Evolutionary conservation across 345 rosid genomes (phyloP), one percentile per base, ranked within the genome.

Genomic region (Gossypioides kirkii): DNA sequence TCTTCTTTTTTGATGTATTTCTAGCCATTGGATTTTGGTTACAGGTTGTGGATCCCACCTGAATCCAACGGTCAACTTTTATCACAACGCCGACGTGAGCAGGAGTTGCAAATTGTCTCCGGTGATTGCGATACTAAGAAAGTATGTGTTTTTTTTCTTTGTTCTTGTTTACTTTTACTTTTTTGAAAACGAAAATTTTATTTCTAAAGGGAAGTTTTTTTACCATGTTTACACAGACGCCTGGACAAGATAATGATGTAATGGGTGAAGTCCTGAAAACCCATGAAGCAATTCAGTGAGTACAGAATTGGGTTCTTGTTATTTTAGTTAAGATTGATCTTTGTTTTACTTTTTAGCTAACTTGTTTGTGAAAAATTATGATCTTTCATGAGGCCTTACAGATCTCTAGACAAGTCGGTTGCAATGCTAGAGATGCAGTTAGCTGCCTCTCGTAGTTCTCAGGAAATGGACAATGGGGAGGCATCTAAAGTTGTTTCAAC

Each of bases 221-320:
- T 46, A 52, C 56, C 18, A 52, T 53, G 14, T 2, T 17, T 54
- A 13, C 32, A 17, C 77, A 77, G 89, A 85, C 87, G 70, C 78
- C 76, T 63, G 42, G 80, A 4, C 72, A 78, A 50, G 82, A 85
- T 50, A 82, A 82, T 74, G 84, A 82, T 82, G 98, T 86, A n/a
- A 83, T 84, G 80, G 78, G 74, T 46, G 80, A 92, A 85, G 96
- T 87, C 76, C 23, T 84, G 76, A 91, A 81, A 78, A 91, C 97
- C 47, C 94, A 88, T 2, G 89, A 89, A 79, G 93, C 94, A 50
- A 83, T 92, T 79, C 86, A 86, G 99, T 92, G 86, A 87, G 99
- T 87, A 53, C 20, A 23, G 17, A 32, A 43, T 20, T 5, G 59
- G 14, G 36, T 47, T 50, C 53, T 49, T 18, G 14, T 7, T 75